Evolutionary conservation across 1,139 yeast species (phyloP), one percentile per base, ranked within the genome.

Genomic region (Pneumocystis wakefieldiae): DNA sequence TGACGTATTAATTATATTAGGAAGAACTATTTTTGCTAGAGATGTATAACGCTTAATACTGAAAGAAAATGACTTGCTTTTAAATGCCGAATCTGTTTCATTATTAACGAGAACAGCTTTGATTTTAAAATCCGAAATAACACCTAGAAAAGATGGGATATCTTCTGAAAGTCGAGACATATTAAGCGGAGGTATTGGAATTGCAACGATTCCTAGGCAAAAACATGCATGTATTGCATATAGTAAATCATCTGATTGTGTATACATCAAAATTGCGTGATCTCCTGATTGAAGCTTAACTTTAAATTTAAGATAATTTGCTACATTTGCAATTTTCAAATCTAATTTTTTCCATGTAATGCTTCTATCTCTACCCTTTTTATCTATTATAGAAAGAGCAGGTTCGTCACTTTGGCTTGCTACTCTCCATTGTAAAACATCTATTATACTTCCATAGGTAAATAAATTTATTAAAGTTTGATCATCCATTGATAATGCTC

Each of bases 321-420:
- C 85, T 37, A 87, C 83, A 0, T 92, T 85, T 38, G 88, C 87
- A 1, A 91, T 81, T 66, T 88, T 81, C 59, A 79, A 79, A 66
- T 89, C 97, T 67, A 92, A 84, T 70, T 86, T 86, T 67, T 83
- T 84, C 97, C 97, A 94, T 0, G 96, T 83, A 58, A 86, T 76
- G 70, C 81, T 76, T 77, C 82, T 75, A 75, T 83, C 76, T 61
- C 76, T 76, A 29, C 78, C 76, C 28, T 74, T 71, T 32, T 71
- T 71, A 57, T 74, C 76, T 15, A 88, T 79, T 57, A 83, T 82
- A 58, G 87, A 84, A 71, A 82, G 89, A 0, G 97, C 97, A 64
- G 86, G 75, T 62, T 88, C 86, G 68, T 92, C 97, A 0, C 89
- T 83, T 61, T 84, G 86, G 61, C 83, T 82, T 1, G 81, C 77